Conservation (phyloP, 2,329 filamentous ascomycete species). For the Aspergillus nomiae region DNA sequence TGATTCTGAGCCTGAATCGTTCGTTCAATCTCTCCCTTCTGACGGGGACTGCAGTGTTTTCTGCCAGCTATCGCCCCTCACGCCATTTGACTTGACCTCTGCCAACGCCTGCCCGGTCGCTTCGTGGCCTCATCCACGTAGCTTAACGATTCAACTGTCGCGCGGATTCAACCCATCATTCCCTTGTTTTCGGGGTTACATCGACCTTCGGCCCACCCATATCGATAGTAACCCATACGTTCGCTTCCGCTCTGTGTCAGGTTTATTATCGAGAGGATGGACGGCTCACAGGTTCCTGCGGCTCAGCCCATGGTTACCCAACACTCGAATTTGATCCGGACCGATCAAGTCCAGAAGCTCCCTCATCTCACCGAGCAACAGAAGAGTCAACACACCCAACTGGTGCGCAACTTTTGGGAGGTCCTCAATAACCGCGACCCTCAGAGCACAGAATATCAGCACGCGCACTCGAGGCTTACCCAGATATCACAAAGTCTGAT, state of each 20-base stretch:
- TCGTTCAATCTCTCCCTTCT: constrained; percentile 1
- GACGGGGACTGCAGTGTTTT: neutral
- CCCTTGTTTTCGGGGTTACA: neutral
- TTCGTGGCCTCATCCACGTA: neutral
- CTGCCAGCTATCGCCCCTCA: neutral
- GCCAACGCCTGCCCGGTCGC: neutral
- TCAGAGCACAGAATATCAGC: constrained; percentile 52
- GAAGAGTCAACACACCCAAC: constrained; percentile 58
- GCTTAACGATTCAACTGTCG: neutral
- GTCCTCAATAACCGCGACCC: constrained; percentile 51
- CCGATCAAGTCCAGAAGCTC: constrained; percentile 56
- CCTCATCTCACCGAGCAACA: constrained; percentile 56
- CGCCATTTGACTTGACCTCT: neutral
- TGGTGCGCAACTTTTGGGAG: constrained; percentile 58
- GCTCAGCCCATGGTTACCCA: constrained; percentile 38
- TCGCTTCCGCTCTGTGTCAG: neutral
- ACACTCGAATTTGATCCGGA: constrained; percentile 51
- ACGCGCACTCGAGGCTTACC: constrained; percentile 53
- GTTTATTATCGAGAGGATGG: constrained; percentile 27
- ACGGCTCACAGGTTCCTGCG: constrained; percentile 33
- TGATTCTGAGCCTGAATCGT: neutral
- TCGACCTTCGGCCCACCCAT: neutral
- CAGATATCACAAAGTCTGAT: constrained; percentile 56
- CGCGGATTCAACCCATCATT: neutral
- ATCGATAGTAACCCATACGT: neutral